phyloP scores from a whole-genome alignment of 2,329 filamentous ascomycete genomes.

The Monosporascus sp. region DNA sequence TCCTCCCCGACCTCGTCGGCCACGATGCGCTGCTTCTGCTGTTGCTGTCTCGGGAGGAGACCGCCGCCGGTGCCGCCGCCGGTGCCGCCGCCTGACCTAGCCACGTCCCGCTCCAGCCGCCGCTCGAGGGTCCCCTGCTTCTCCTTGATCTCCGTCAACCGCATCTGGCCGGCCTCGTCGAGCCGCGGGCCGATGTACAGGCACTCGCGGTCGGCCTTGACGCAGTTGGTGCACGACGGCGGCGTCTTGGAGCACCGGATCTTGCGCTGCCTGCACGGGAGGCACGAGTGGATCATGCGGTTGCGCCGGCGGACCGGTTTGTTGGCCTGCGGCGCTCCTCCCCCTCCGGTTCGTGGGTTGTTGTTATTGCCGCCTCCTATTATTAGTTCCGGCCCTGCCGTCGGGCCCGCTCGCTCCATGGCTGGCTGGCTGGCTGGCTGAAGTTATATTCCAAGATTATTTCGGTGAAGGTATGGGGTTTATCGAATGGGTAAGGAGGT shows the following conservation, averaged over 20 bases:
- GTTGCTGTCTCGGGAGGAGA: constrained; percentile 1
- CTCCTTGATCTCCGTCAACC: constrained; percentile 72
- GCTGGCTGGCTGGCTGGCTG: neutral
- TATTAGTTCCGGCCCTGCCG: neutral
- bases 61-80: constrained; percentile 2
- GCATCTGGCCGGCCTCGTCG: constrained; percentile 64
- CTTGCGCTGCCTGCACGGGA: constrained; percentile 66
- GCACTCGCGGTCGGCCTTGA: constrained; percentile 47
- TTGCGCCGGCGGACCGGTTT: constrained; percentile 53
- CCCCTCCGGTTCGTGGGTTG: neutral
- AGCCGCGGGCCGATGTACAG: constrained; percentile 61
- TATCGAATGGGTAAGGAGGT: too few relatives aligned
- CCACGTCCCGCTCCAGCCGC: constrained; percentile 63
- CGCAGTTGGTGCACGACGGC: constrained; percentile 65
- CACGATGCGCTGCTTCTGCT: constrained; percentile 32
- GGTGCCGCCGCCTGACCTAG: constrained; percentile 32
- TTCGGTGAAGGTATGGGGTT: too few relatives aligned
- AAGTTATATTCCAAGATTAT: too few relatives aligned
- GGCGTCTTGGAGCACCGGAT: constrained; percentile 68
- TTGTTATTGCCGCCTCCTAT: neutral
- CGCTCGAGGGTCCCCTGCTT: constrained; percentile 68
- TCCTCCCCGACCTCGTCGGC: constrained; percentile 50
- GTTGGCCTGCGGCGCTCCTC: neutral
- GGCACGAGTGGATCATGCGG: constrained; percentile 63
- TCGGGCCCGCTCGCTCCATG: neutral